Evolutionary conservation across 192 early-diverging fungal species (phyloP).

Genomic region (Linnemannia zychae): DNA sequence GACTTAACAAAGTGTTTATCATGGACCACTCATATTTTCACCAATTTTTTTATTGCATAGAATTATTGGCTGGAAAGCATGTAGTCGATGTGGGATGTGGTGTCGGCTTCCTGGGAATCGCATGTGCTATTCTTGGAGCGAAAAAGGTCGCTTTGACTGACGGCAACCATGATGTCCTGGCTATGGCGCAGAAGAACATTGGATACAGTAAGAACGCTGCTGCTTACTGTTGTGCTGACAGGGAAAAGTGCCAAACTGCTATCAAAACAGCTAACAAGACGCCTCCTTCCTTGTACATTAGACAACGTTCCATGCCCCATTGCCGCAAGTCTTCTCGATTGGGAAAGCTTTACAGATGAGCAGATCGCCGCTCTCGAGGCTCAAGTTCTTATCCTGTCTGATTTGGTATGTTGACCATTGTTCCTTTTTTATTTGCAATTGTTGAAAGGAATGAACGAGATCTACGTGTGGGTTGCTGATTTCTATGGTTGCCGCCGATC

Average conservation of each 20-base stretch:
- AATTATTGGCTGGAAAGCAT: conserved; percentile 31
- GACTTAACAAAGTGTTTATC: not conserved
- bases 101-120: conserved; percentile 46
- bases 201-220: conserved; percentile 30
- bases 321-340: conserved; percentile 38
- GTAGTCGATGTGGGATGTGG: conserved; percentile 54
- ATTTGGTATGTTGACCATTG: conserved; percentile 28
- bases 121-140: conserved; percentile 37
- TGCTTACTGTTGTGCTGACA: not conserved
- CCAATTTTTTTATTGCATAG: conserved; percentile 10
- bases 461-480: not conserved
- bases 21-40: not conserved
- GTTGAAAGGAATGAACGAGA: not conserved
- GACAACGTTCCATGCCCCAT: conserved; percentile 30
- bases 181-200: conserved; percentile 42
- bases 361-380: conserved; percentile 38
- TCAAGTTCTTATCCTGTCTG: conserved; percentile 48
- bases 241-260: too few species aligned
- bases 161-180: conserved; percentile 41
- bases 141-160: conserved; percentile 47
- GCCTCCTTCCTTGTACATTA: not conserved
- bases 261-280: too few species aligned
- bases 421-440: not conserved
- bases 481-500: not conserved
- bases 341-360: conserved; percentile 52